Evolutionary conservation across 1,284 basidiomycete species (phyloP), one percentile per base, ranked within the genome.

Genomic region (Gastroboletus turbinatus): DNA sequence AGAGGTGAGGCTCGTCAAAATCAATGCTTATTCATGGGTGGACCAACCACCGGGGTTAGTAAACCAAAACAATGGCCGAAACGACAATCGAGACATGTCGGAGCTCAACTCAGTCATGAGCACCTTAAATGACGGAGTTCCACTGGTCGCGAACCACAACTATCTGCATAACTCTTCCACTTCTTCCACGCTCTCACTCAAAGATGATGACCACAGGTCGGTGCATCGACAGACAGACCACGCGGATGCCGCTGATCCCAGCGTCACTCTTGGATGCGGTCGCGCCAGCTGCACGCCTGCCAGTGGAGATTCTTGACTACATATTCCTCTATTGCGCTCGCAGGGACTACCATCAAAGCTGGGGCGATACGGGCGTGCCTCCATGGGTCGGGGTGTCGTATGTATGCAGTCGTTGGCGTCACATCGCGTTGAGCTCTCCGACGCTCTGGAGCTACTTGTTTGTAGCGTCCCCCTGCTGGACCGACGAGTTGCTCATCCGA

Each of bases 361-460:
- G 7, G 50, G 5, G 25, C 8, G 21, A 45, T 17, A 10, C 7
- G 8, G 52, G 52, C 9, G 16, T 55, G 11, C 52, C 52, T 16
- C 9, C 5, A 17, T 53, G 52, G 52, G 36, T 46, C 10, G 19
- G 8, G 6, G 52, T 53, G 29, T 25, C 52, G n/a, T 10, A 55
- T 11, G 35, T 53, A 5, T 53, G 52, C 51, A 30, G 35, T 21
- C 7, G 5, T 27, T 55, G 52, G 52, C 52, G 52, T 55, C 32
- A 9, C 2, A n/a, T 55, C 10, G 52, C 36, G 10, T 53, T 55
- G 5, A 25, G 29, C 19, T 45, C 9, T 27, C 52, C 35, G 9
- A 32, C 17, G 14, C 33, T 52, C 35, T 52, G 51, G 51, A 30
- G 27, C 35, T 52, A 55, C 21, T 14, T 52, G 35, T 55, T 55